Conservation (phyloP, 2,329 filamentous ascomycete genomes). For the Aspergillus eucalypticola region DNA sequence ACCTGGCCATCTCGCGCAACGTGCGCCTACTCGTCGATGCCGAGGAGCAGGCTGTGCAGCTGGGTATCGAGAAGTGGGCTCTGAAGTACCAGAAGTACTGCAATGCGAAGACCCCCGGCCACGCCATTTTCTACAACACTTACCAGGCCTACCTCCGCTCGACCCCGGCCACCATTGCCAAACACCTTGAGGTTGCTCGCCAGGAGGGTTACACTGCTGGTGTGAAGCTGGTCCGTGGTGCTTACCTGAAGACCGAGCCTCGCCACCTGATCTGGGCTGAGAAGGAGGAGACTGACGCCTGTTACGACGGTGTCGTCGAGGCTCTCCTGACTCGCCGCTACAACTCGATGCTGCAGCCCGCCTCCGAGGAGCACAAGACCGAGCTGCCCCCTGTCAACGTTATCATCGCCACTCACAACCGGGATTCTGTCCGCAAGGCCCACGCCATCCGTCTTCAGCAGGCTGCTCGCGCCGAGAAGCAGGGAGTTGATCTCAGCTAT, state of each 20-base stretch:
- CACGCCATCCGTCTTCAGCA: slow-evolving; percentile 49
- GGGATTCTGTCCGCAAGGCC: slow-evolving; percentile 54
- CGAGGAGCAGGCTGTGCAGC: slow-evolving; percentile 56
- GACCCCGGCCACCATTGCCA: slow-evolving; percentile 47
- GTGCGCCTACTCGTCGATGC: slow-evolving; percentile 55
- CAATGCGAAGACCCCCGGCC: slow-evolving; percentile 48
- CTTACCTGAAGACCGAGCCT: slow-evolving; percentile 54
- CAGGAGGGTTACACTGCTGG: slow-evolving; percentile 52
- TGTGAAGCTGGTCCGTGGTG: slow-evolving; percentile 56
- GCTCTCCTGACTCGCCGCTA: slow-evolving; percentile 61
- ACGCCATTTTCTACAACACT: slow-evolving; percentile 57
- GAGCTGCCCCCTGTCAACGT: slow-evolving; percentile 50
- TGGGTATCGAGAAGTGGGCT: slow-evolving; percentile 55
- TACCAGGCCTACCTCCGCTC: slow-evolving; percentile 57
- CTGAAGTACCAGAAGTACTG: slow-evolving; percentile 56
- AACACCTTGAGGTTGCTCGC: slow-evolving; percentile 49
- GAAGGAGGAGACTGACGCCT: slow-evolving; percentile 50
- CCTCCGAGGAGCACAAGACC: slow-evolving; percentile 39
- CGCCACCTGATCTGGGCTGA: slow-evolving; percentile 48
- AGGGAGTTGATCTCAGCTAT: slow-evolving; percentile 56
- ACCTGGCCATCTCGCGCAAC: slow-evolving; percentile 44
- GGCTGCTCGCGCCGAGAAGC: slow-evolving; percentile 45
- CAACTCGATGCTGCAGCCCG: slow-evolving; percentile 53
- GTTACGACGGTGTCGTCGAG: slow-evolving; percentile 59
- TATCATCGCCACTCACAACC: slow-evolving; percentile 63